Conservation (phyloP, 805 yeast genomes). For the Candida oleophila region DNA sequence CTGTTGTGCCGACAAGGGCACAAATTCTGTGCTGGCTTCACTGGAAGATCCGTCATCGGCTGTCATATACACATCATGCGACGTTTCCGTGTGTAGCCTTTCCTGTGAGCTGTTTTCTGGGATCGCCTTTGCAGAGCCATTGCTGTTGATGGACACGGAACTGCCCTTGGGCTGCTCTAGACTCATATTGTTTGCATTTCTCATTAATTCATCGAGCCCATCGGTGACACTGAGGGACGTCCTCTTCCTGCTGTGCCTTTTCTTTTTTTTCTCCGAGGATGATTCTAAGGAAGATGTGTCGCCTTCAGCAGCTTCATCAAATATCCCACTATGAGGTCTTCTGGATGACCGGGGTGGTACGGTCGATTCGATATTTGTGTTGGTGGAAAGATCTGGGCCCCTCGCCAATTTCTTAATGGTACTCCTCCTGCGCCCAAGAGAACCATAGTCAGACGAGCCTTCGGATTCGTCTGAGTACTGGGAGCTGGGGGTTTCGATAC, state of each 20-base stretch:
- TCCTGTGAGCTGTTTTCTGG: constrained; percentile 1
- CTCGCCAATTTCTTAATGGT: neutral
- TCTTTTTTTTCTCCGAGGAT: neutral
- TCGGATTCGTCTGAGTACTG: constrained; percentile 2
- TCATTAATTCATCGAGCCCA: constrained; percentile 40
- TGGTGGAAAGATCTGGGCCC: constrained; percentile 30
- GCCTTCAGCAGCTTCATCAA: constrained; percentile 7
- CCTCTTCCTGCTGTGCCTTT: constrained; percentile 13
- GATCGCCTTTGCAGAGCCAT: neutral
- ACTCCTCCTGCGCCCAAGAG: neutral
- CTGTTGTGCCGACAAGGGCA: neutral
- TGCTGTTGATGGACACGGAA: neutral
- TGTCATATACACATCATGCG: constrained; percentile 7
- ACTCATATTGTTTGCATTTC: constrained; percentile 23
- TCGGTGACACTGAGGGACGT: constrained; percentile 30
- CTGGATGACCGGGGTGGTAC: constrained; percentile 40
- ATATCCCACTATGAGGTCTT: constrained; percentile 33
- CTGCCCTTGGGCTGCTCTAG: neutral
- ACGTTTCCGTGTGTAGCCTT: constrained; percentile 3
- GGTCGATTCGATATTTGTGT: constrained; percentile 34
- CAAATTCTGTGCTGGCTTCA: neutral
- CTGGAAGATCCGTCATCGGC: constrained; percentile 6
- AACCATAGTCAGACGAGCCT: neutral
- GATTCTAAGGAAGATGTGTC: neutral
- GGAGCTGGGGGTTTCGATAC: constrained; percentile 4